A percentile compares a stretch with the other conserved stretches of the same genome.
Conservation (phyloP, 208 protist genomes). For the Lotmaria passim region DNA sequence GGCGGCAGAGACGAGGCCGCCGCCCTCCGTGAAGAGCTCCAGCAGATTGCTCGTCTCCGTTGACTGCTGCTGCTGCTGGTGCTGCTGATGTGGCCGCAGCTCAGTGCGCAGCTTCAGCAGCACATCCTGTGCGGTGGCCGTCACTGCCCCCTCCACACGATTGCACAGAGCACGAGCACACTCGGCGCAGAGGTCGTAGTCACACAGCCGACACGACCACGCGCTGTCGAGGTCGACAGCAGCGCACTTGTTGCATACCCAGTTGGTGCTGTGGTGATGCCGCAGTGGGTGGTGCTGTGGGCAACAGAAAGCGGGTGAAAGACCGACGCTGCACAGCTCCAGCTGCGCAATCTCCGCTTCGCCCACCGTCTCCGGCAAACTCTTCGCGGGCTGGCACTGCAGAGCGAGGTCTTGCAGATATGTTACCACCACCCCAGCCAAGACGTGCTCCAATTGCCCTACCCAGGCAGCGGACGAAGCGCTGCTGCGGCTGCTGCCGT, state of each 20-base stretch:
- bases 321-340: conserved; percentile 15
- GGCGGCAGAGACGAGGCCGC: conserved; percentile 33
- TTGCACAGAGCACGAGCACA: conserved; percentile 54
- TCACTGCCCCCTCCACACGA: conserved; percentile 50
- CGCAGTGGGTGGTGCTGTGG: conserved; percentile 56
- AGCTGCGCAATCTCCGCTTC: conserved; percentile 27
- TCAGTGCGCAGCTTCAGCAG: conserved; percentile 24
- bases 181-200: conserved; percentile 81
- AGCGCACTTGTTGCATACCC: conserved; percentile 71
- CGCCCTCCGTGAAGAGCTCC: conserved; percentile 44
- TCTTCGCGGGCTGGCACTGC: conserved; percentile 12
- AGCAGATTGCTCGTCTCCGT: neutral
- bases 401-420: conserved; percentile 27
- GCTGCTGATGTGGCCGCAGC: neutral
- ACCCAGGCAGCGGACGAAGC: conserved; percentile 1
- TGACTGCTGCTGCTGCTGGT: neutral
- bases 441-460: conserved; percentile 19
- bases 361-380: conserved; percentile 27
- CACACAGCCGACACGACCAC: conserved; percentile 73
- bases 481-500: neutral
- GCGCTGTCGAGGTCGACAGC: conserved; percentile 46
- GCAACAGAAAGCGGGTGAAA: conserved; percentile 33
- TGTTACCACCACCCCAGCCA: conserved; percentile 19
- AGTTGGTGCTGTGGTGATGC: conserved; percentile 77
- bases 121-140: conserved; percentile 67